A percentile compares a stretch with the other conserved stretches of the same genome.
Conservation (phyloP, 495 filamentous ascomycete species). For the Xylaria acuta region DNA sequence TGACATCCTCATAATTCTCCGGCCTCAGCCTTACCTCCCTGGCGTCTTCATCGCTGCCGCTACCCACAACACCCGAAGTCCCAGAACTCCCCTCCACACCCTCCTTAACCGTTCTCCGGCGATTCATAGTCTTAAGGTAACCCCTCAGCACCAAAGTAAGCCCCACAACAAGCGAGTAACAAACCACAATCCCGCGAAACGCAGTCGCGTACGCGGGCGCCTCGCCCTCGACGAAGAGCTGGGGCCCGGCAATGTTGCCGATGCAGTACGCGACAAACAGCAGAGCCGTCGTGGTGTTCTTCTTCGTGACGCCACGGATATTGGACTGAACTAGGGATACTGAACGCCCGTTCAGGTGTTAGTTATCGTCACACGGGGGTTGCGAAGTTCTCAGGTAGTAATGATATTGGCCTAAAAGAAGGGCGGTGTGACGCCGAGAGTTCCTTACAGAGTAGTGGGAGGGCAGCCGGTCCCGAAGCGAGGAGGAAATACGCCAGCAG, state of each 20-base stretch:
- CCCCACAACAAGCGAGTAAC: conserved; percentile 52
- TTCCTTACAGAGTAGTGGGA: conserved; percentile 35
- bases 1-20: conserved; percentile 58
- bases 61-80: conserved; percentile 52
- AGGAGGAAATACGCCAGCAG: conserved; percentile 46
- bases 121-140: conserved; percentile 52
- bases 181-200: conserved; percentile 60
- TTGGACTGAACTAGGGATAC: conserved; percentile 58
- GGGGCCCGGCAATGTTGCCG: conserved; percentile 55
- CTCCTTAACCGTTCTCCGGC: conserved; percentile 46
- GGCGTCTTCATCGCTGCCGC: conserved; percentile 43
- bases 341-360: background rate
- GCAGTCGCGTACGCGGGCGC: conserved; percentile 50
- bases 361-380: background rate
- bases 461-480: conserved; percentile 39
- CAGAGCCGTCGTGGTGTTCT: conserved; percentile 67
- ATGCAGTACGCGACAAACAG: conserved; percentile 71
- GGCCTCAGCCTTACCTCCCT: conserved; percentile 47
- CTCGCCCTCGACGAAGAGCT: conserved; percentile 41
- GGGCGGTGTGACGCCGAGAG: background rate
- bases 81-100: conserved; percentile 49
- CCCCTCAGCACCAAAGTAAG: conserved; percentile 48
- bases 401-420: background rate
- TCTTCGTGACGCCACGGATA: conserved; percentile 75
- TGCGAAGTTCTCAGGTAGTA: background rate